Evolutionary conservation across 2,329 filamentous ascomycete species (phyloP).

Genomic region (Mycosphaerella sp.): DNA sequence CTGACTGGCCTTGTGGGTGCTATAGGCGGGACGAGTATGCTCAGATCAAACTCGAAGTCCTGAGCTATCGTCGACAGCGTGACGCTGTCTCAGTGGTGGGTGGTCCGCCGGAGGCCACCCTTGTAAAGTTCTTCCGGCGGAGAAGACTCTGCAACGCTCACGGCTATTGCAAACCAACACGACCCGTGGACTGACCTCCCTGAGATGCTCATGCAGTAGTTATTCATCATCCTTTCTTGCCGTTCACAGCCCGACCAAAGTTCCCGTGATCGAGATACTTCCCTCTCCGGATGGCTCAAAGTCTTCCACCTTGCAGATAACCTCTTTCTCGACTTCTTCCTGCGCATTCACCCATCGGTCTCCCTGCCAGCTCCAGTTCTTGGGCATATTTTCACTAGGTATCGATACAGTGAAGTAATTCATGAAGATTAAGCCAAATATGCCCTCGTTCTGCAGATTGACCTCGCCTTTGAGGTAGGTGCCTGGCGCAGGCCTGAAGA

Average conservation of each 20-base stretch:
- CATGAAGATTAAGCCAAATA: slow-evolving; percentile 82
- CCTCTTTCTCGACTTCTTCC: slow-evolving; percentile 60
- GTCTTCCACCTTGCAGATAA: slow-evolving; percentile 75
- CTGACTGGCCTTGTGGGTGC: too few relatives aligned
- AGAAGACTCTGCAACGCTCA: too few relatives aligned
- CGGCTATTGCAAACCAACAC: too few relatives aligned
- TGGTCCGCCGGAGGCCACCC: too few relatives aligned
- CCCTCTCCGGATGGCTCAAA: slow-evolving; percentile 59
- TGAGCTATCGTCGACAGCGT: too few relatives aligned
- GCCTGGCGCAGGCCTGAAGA: slow-evolving; percentile 71
- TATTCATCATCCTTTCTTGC: too few relatives aligned
- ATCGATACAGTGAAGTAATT: slow-evolving; percentile 90
- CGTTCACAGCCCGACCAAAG: slow-evolving; percentile 12
- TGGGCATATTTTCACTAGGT: slow-evolving; percentile 67
- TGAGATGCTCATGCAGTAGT: too few relatives aligned
- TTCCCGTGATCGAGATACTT: slow-evolving; percentile 20
- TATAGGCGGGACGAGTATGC: too few relatives aligned
- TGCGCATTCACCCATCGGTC: slow-evolving; percentile 68
- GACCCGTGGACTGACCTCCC: too few relatives aligned
- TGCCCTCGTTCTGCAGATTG: slow-evolving; percentile 80
- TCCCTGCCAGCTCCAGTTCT: slow-evolving; percentile 65
- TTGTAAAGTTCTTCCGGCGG: too few relatives aligned
- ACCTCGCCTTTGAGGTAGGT: slow-evolving; percentile 72
- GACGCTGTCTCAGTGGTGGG: too few relatives aligned
- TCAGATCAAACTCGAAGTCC: too few relatives aligned